Evolutionary conservation across 768 basidiomycete species (phyloP).

Genomic region (Steccherinum ochraceum): DNA sequence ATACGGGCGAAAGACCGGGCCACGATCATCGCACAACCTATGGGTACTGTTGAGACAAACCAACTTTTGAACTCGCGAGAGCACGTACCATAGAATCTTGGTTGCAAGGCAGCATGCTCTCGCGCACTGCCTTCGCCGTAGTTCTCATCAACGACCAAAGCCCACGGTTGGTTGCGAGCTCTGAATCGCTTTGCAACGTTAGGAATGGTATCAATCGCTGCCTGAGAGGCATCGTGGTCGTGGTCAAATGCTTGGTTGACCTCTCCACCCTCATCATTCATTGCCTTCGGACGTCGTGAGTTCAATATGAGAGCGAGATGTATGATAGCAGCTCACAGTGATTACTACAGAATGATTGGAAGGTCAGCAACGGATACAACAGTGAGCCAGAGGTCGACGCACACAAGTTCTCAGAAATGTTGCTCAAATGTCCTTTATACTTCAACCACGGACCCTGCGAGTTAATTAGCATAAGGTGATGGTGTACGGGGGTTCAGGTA

Average conservation of each 20-base stretch:
- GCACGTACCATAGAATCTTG: slow-evolving; percentile 77
- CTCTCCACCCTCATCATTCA: slow-evolving; percentile 91
- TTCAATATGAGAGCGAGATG: not conserved
- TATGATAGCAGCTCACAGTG: slow-evolving; percentile 41
- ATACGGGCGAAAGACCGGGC: slow-evolving; percentile 96
- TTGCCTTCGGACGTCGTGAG: slow-evolving; percentile 44
- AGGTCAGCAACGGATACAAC: not conserved
- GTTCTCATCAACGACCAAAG: slow-evolving; percentile 91
- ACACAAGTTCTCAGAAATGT: slow-evolving; percentile 95
- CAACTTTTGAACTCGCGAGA: not conserved
- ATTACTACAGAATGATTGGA: slow-evolving; percentile 52
- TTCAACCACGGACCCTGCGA: slow-evolving; percentile 92
- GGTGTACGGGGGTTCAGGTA: not conserved
- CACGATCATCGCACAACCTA: slow-evolving; percentile 81
- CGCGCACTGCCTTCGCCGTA: slow-evolving; percentile 98
- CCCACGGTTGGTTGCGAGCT: slow-evolving; percentile 80
- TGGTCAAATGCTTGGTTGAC: slow-evolving; percentile 89
- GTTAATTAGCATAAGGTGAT: not conserved
- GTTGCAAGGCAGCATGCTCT: slow-evolving; percentile 96
- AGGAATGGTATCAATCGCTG: slow-evolving; percentile 76
- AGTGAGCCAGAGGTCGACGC: slow-evolving; percentile 25
- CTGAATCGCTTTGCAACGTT: slow-evolving; percentile 87
- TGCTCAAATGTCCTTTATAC: slow-evolving; percentile 95
- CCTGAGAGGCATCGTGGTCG: slow-evolving; percentile 38
- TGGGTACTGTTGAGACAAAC: not conserved